Evolutionary conservation across 2,329 filamentous ascomycete species (phyloP).

Genomic region (Cladophialophora exuberans): DNA sequence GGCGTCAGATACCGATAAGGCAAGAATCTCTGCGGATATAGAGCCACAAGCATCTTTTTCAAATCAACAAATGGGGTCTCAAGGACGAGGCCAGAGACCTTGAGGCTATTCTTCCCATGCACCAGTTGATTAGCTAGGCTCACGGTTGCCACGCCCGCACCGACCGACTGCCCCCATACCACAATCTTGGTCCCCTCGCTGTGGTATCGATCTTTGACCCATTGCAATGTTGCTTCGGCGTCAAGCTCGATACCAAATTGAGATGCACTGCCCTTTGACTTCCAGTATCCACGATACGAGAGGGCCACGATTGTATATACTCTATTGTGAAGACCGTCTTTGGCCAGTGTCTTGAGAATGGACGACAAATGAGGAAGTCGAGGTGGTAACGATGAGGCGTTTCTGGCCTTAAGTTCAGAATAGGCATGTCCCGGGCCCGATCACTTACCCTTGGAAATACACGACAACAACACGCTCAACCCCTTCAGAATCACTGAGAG

Average conservation of each 20-base stretch:
- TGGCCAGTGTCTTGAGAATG: constrained; percentile 40
- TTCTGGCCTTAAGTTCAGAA: constrained; percentile 35
- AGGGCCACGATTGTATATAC: constrained; percentile 50
- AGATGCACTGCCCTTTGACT: constrained; percentile 67
- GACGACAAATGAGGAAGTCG: constrained; percentile 52
- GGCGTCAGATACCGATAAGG: constrained; percentile 76
- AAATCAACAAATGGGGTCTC: constrained; percentile 78
- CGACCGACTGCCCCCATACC: constrained; percentile 79
- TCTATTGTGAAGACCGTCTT: constrained; percentile 16
- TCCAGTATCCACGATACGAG: constrained; percentile 77
- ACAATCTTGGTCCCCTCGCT: constrained; percentile 48
- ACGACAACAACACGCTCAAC: constrained; percentile 44
- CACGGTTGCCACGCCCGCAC: constrained; percentile 69
- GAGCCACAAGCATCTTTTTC: constrained; percentile 67
- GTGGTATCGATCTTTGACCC: constrained; percentile 56
- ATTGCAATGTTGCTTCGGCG: constrained; percentile 65
- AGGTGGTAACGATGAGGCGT: constrained; percentile 50
- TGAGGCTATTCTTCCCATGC: constrained; percentile 18
- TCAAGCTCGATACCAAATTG: constrained; percentile 72
- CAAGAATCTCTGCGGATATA: constrained; percentile 80
- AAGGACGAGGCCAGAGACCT: constrained; percentile 60
- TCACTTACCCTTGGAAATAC: constrained; percentile 53
- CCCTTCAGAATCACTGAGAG: neutral
- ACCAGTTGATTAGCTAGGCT: constrained; percentile 21
- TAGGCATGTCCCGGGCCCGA: neutral